These are phyloP conservation scores for Taphrina confusa DNA, from an alignment of 1,139 yeast species.

Conservation along the genomic window DNA sequence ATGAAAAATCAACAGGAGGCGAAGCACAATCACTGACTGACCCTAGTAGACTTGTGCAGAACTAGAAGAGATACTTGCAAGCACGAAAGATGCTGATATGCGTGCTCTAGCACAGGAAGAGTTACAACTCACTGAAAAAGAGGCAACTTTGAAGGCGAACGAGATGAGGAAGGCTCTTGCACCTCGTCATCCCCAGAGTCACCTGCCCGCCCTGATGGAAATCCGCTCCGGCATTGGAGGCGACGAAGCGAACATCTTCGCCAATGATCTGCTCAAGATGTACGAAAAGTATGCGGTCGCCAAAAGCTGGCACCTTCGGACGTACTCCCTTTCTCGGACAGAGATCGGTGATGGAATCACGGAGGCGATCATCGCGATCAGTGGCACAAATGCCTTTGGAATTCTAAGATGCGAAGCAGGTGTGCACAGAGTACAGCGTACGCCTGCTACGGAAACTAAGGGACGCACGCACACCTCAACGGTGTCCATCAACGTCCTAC, in stretches of 20 bases:
- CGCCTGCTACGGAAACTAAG: constrained; percentile 89
- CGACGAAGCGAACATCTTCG: constrained; percentile 82
- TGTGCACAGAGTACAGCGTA: constrained; percentile 91
- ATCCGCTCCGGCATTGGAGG: constrained; percentile 97
- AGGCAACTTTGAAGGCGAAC: constrained; percentile 43
- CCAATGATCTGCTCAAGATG: constrained; percentile 78
- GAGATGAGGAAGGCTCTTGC: constrained; percentile 61
- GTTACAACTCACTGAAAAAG: background rate
- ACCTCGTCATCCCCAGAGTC: constrained; percentile 77
- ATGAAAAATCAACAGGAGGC: background rate
- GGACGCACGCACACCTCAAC: constrained; percentile 96
- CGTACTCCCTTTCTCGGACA: constrained; percentile 52
- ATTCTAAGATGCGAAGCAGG: constrained; percentile 83
- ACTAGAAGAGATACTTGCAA: background rate
- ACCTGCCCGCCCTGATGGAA: constrained; percentile 77
- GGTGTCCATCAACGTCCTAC: constrained; percentile 90
- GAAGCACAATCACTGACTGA: background rate
- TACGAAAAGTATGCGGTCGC: constrained; percentile 68
- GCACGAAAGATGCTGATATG: constrained; percentile 25
- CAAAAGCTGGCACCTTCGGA: constrained; percentile 65
- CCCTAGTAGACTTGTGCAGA: constrained; percentile 8
- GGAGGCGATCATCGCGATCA: constrained; percentile 75
- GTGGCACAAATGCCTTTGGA: constrained; percentile 75
- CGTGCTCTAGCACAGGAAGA: constrained; percentile 24
- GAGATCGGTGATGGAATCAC: constrained; percentile 63